Percentiles rank a stretch among this genome's conserved stretches.
Evolutionary conservation across 2,329 filamentous ascomycete species (phyloP).

Genomic region (Elsinoe batatas): DNA sequence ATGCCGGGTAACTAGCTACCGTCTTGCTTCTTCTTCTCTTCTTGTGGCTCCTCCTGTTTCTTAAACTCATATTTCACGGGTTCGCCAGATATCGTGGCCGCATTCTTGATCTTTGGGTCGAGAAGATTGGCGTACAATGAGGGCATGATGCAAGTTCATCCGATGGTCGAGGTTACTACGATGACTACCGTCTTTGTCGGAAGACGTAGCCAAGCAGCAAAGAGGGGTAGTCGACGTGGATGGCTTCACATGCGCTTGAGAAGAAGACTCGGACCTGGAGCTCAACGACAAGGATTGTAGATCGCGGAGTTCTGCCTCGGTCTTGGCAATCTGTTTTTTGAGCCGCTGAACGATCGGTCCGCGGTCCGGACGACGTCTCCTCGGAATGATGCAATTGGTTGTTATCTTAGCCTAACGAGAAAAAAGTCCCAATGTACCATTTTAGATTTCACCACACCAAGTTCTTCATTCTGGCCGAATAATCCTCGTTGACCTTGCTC

Average conservation of each 20-base stretch:
- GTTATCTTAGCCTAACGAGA: background rate
- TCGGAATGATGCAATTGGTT: background rate
- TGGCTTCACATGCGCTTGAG: background rate
- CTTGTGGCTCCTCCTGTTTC: conserved; percentile 39
- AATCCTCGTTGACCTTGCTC: background rate
- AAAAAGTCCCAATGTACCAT: conserved; percentile 2
- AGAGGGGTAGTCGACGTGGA: background rate
- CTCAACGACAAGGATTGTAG: background rate
- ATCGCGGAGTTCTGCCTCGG: background rate
- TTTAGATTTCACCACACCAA: conserved; percentile 1
- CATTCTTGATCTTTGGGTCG: conserved; percentile 37
- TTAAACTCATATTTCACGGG: conserved; percentile 68
- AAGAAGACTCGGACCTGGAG: background rate
- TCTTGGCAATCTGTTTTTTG: background rate
- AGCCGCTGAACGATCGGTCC: background rate
- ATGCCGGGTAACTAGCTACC: conserved; percentile 41
- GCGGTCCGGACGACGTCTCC: background rate
- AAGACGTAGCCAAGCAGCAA: background rate
- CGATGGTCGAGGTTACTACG: background rate
- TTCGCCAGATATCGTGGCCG: conserved; percentile 64
- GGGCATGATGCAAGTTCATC: conserved; percentile 7
- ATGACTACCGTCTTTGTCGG: background rate
- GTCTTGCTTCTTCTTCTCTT: conserved; percentile 48
- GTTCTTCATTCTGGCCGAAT: background rate
- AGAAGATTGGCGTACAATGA: conserved; percentile 81